Evolutionary conservation across 345 rosid genomes (phyloP), one percentile per base, ranked within the genome.

Genomic region (Hevea brasiliensis): DNA sequence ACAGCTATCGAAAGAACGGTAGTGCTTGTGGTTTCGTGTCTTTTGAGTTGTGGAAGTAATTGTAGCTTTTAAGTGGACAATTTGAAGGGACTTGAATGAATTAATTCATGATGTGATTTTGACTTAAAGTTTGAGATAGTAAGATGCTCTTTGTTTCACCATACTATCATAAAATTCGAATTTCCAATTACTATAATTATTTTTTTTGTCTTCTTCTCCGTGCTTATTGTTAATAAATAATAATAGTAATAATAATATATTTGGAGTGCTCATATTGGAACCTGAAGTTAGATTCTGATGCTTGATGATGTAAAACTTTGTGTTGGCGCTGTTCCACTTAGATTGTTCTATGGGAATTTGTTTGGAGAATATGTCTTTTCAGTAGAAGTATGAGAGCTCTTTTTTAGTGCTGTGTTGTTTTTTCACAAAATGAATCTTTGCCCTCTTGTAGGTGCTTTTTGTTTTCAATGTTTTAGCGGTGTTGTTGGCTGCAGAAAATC

Each of bases 251-350:
- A 32, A 32, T 32, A 32, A 32, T 77, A 56, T 76, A 76, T 73
- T 75, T 47, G 67, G 57, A 65, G 71, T 74, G 83, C 76, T 77
- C 58, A 68, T 44, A 59, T 50, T 76, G 80, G 76, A 72, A 41
- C 61, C 76, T 55, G 42, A 70, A 50, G 79, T 12, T 69, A 72
- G 84, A 86, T 89, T 87, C 92, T 81, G 88, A 88, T 88, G 87
- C 87, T 72, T 76, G 50, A 27, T 60, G 71, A 75, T 86, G 68
- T 85, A 77, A 78, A 77, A 70, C 76, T 77, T 81, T 80, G 74
- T 74, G 74, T 72, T 72, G 80, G 79, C 71, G 24, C 83, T 41
- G 75, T 80, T 85, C 87, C 80, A 70, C 77, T 42, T 76, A 82
- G 84, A 80, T 84, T 85, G 85, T 87, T 76, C 87, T 67, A 51